Base-by-base conservation (phyloP, 2,329 filamentous ascomycete genomes). In the Aspergillus melleus region DNA sequence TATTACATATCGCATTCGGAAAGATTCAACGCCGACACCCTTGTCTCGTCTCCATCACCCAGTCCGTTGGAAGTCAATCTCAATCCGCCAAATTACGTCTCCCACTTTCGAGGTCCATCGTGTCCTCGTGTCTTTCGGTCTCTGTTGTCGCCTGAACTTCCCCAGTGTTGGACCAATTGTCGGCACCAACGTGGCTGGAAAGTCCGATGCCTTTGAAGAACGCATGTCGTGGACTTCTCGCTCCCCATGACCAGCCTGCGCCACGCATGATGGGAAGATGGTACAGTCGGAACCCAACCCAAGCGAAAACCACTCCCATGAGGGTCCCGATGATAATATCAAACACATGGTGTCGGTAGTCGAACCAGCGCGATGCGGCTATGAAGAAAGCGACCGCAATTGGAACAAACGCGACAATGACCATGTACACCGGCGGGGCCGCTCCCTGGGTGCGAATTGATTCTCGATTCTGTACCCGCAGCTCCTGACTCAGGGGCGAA, bases 331-430 rank as follows among this genome's bases (percentile, higher is more conserved):
- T 91, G 2, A 97, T 77, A 65, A 97, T 90, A 65, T 98, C 94
- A 73, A 96, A 94, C n/a, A 89, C 92, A 73, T 94, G 90, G 75
- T 98, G 94, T 44, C 91, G 87, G 78, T 89, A 96, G 74, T 97
- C 89, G 61, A 89, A 92, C 84, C 89, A 98, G 11, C 94, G 89
- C 1, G 91, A 94, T 29, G 88, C 86, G n/a, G 89, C 84, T 63
- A 97, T 90, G 78, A 92, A 96, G 63, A 92, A 84, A 5, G 92
- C 89, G 1, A 86, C 80, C 58, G 87, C 89, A 64, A 92, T 84
- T 2, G 93, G 93, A 1, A 91, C 76, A 19, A 92, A 79, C 2
- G 87, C 83, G 36, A 94, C 74, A 49, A 88, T 79, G 12, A 96
- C 81, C 2, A 95, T 86, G 70, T 92, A 94, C 8, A 93, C 79